Base-by-base conservation (phyloP, 345 rosid genomes). In the Firmiana major region DNA sequence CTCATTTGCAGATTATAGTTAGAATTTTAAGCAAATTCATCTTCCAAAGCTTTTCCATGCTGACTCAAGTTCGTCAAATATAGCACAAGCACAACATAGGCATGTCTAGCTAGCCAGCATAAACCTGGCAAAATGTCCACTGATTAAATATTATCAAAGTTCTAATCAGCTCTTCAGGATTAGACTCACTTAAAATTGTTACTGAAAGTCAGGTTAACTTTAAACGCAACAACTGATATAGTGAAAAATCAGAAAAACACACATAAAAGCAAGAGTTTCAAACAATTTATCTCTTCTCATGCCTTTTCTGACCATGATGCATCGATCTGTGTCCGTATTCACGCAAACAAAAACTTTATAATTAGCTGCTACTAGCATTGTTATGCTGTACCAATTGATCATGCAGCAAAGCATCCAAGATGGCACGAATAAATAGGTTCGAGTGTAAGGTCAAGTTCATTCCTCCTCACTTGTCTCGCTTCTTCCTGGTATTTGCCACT, bases 391-490 rank as follows among this genome's bases (percentile, higher is more conserved):
- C 75, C 60, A 22, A 71, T 62, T 86, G 34, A 31, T 88, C 80
- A 88, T 73, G 85, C 60, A 40, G 87, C 82, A 46, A 86, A 89
- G 87, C 92, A 87, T 78, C 88, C 93, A 15, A 88, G 87, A 79
- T 87, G 84, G 83, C 86, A 80, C 16, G 88, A 75, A 76, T 84
- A 86, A 55, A 87, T 76, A 3, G 90, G 93, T 66, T 91, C 92
- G 67, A 91, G 87, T 2, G 92, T 85, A 11, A 90, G 90, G 45
- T 88, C 92, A 9, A 91, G 93, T 68, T 87, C 90, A 58, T 87
- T 90, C 84, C 91, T 87, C 84, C 94, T 85, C 78, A 77, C 80
- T 24, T 86, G 91, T 78, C 82, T 76, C 51, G 81, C 81, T 74
- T 82, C 92, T 81, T 87, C 92, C 83, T 88, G 91, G 80, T 83